A percentile compares a stretch with the other conserved stretches of the same genome.
Evolutionary conservation across 2,329 filamentous ascomycete species (phyloP).

Genomic region (Fusarium tuaranense): DNA sequence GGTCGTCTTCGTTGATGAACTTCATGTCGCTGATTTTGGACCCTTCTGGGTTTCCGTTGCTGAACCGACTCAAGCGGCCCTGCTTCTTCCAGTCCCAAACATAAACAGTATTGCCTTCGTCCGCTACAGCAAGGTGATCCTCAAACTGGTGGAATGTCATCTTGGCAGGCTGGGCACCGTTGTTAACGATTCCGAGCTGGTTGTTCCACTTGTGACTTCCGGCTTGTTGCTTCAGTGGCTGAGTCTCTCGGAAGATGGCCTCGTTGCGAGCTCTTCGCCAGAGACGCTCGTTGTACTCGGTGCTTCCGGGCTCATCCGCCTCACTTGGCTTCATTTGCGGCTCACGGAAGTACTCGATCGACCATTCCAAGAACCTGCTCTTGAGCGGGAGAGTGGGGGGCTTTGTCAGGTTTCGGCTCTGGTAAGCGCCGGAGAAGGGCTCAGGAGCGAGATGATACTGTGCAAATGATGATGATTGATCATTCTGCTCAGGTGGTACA

Average conservation of each 20-base stretch:
- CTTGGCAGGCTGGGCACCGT: constrained; percentile 88
- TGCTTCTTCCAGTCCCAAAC: constrained; percentile 95
- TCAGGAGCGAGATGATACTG: constrained; percentile 81
- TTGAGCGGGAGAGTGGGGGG: constrained; percentile 77
- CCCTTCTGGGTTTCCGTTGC: constrained; percentile 91
- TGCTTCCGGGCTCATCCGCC: constrained; percentile 94
- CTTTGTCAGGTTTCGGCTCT: constrained; percentile 69
- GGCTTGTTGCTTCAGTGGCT: constrained; percentile 91
- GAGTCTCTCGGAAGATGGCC: constrained; percentile 89
- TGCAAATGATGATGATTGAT: constrained; percentile 69
- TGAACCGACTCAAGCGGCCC: constrained; percentile 83
- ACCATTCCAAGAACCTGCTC: constrained; percentile 93
- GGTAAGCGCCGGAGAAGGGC: constrained; percentile 82
- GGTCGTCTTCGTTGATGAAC: constrained; percentile 98
- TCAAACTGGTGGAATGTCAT: constrained; percentile 99
- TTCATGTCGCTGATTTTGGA: constrained; percentile 95
- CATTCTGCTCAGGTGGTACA: constrained; percentile 79
- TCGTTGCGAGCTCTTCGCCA: constrained; percentile 96
- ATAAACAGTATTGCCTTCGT: constrained; percentile 89
- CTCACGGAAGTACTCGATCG: constrained; percentile 96
- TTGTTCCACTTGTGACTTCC: constrained; percentile 89
- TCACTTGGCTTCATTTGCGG: constrained; percentile 98
- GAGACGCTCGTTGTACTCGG: constrained; percentile 93
- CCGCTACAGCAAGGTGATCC: constrained; percentile 91
- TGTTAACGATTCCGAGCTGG: constrained; percentile 85